phyloP scores from a whole-genome alignment of 139 green algal genomes.

The Desmodesmus armatus region DNA sequence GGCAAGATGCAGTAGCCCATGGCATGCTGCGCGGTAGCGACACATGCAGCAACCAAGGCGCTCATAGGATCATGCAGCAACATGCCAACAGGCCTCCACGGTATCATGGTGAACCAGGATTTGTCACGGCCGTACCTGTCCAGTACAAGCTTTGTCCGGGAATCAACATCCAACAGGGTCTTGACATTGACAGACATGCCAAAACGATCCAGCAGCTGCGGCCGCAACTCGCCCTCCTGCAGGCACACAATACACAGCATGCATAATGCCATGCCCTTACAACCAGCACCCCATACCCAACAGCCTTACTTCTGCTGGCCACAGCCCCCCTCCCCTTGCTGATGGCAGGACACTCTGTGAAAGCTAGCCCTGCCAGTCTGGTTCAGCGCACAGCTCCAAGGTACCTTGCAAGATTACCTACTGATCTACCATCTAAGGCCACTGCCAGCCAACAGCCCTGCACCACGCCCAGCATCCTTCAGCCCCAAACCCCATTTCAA shows the following conservation, averaged over 20 bases:
- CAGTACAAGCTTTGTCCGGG: constrained; percentile 88
- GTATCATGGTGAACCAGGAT: no score
- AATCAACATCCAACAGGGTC: constrained; percentile 79
- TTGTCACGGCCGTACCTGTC: no score
- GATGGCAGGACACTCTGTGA: neutral
- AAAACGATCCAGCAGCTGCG: constrained; percentile 97
- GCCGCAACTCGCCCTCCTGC: constrained; percentile 92
- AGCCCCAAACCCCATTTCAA: neutral
- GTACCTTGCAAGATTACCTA: neutral
- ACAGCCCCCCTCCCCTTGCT: neutral
- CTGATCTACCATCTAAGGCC: neutral
- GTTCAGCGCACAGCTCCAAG: neutral
- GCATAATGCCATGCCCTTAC: neutral
- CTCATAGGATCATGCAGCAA: no score
- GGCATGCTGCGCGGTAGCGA: no score
- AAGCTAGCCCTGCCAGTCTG: neutral
- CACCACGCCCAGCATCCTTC: neutral
- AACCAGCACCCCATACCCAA: neutral
- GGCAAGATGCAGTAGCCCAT: no score
- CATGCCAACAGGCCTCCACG: no score
- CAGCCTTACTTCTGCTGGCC: neutral
- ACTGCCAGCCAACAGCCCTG: no score
- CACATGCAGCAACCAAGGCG: no score
- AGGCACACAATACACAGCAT: neutral
- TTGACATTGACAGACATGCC: constrained; percentile 81